Base-by-base conservation (phyloP, 2,329 filamentous ascomycete species). In the Alternaria ethzedia region DNA sequence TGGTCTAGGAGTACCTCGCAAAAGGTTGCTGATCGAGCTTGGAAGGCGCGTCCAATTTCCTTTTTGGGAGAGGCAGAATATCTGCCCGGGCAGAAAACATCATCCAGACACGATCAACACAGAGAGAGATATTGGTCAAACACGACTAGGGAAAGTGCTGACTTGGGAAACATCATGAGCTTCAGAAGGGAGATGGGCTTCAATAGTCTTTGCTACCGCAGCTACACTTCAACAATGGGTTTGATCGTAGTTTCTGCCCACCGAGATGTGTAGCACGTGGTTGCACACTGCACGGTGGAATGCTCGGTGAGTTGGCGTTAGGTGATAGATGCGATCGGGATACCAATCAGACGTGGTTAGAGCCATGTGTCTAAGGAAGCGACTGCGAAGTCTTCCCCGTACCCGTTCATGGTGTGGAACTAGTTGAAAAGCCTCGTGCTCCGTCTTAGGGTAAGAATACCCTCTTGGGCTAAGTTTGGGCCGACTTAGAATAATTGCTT, bases 381-480 rank as follows among this genome's bases (percentile, higher is more conserved):
- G 36, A 20, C 43, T 46, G 55, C 45, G 45, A 57, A 30, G 52
- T 43, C 43, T 54, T 32, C 30, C 44, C 25, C 21, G 32, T 59
- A 45, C 49, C 44, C 30, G 30, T 51, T 59, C 20, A 41, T 30
- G 25, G 43, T 30, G 28, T 23, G 20, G 36, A 23, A 30, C 49
- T 52, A 36, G 49, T 23, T 32, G 49, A 41, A 52, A 52, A 52
- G 49, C 13, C 49, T 41, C 49, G 20, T 41, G 49, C 36, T 36
- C 49, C 28, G 49, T 41, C 20, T 32, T 52, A 52, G 67, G 69
- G 32, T 68, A 54, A 13, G 60, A 25, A 61, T 70, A 50, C 65
- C 65, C 10, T 8, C 60, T 70, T n/a, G 12, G 60, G 65, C 36
- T 49, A 68, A 70, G 69, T 41, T 23, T 32, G 59, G 56, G 55